Evolutionary conservation across 139 green algal species (phyloP).

Genomic region (Tetradesmus lagerheimii): DNA sequence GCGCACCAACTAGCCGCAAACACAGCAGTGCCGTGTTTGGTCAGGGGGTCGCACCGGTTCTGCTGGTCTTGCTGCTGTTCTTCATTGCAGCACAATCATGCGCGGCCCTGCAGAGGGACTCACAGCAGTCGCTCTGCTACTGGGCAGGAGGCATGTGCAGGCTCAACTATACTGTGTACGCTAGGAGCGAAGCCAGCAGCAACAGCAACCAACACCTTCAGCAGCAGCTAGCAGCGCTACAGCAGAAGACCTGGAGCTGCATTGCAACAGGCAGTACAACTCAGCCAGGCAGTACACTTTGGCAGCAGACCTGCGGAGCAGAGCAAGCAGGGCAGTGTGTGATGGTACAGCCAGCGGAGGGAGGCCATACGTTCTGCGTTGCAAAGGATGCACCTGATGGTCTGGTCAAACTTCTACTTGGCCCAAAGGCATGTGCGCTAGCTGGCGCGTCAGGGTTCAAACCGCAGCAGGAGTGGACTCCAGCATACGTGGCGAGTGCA

Average conservation of each 20-base stretch:
- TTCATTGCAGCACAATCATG: neutral
- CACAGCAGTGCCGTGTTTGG: neutral
- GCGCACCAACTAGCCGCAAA: neutral
- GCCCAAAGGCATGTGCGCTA: no score
- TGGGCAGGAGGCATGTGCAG: neutral
- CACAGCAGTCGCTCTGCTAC: neutral
- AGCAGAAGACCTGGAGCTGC: neutral
- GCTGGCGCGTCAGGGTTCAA: no score
- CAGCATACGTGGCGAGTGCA: no score
- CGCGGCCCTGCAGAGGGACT: no score
- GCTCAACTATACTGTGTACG: neutral
- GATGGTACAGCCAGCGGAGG: neutral
- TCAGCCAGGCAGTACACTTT: neutral
- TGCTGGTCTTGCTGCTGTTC: neutral
- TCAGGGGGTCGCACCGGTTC: neutral
- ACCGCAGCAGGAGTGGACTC: no score
- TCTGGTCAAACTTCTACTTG: no score
- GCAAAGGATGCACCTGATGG: neutral
- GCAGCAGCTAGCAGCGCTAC: neutral
- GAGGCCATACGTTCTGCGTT: neutral
- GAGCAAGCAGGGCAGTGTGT: neutral
- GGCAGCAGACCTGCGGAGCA: neutral
- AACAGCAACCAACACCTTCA: neutral
- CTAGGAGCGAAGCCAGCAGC: neutral
- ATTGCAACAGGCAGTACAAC: neutral